These are phyloP conservation scores for Sphagnum magellanicum DNA, from an alignment of 228 moss, liverwort and hornwort genomes.

Conservation along the genomic window DNA sequence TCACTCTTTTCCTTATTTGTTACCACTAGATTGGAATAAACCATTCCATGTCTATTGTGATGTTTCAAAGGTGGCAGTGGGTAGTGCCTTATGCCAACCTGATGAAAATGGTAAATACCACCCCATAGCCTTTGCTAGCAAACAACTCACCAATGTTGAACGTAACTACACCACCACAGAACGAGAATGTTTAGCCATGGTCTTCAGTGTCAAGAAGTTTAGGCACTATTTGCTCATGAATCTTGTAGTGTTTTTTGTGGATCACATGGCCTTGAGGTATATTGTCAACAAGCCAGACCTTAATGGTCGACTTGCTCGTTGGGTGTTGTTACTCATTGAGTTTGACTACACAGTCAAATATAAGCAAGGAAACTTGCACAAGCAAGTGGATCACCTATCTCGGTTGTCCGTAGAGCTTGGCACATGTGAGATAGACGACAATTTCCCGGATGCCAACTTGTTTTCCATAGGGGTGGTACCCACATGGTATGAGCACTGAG, in stretches of 20 bases:
- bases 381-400: neutral
- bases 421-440: neutral
- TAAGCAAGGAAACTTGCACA: neutral
- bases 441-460: neutral
- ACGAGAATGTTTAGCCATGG: conserved; percentile 1
- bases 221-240: conserved; percentile 1
- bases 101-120: neutral
- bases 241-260: neutral
- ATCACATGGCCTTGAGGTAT: conserved; percentile 1
- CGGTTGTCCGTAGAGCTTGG: neutral
- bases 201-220: conserved; percentile 8
- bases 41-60: conserved; percentile 7
- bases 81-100: conserved; percentile 1
- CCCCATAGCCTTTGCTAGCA: conserved; percentile 3
- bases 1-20: neutral
- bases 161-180: conserved; percentile 9
- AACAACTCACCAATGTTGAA: neutral
- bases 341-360: conserved; percentile 3
- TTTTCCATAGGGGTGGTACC: neutral
- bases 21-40: neutral
- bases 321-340: conserved; percentile 3
- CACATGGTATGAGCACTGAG: neutral
- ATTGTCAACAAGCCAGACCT: neutral
- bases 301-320: neutral
- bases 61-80: neutral